phyloP scores from a whole-genome alignment of 2,329 filamentous ascomycete genomes.

The Phyllosticta capitalensis region DNA sequence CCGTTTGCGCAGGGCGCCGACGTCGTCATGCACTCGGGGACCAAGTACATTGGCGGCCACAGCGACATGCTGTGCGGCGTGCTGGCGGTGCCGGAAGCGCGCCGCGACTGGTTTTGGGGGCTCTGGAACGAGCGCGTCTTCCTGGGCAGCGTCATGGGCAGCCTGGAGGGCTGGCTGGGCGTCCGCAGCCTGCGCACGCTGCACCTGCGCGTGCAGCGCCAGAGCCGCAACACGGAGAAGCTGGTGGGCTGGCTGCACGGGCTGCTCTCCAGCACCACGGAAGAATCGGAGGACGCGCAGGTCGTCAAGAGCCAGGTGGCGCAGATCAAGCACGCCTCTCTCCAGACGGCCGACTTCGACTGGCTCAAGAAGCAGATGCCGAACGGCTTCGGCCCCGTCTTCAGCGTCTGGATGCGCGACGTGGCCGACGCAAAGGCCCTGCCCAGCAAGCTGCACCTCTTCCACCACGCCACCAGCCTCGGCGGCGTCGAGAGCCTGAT shows the following conservation, averaged over 20 bases:
- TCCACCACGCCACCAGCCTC: constrained; percentile 90
- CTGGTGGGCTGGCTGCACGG: constrained; percentile 64
- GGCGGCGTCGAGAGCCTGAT: constrained; percentile 93
- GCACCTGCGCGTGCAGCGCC: constrained; percentile 68
- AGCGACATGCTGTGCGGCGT: constrained; percentile 88
- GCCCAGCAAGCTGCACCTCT: constrained; percentile 69
- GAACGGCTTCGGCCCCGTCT: constrained; percentile 80
- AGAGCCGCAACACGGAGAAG: constrained; percentile 59
- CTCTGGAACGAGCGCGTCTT: constrained; percentile 63
- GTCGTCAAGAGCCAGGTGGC: constrained; percentile 39
- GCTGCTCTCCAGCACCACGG: constrained; percentile 29
- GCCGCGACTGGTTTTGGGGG: constrained; percentile 27
- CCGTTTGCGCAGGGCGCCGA: constrained; percentile 77
- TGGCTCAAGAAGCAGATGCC: constrained; percentile 91
- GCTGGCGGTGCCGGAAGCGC: constrained; percentile 46
- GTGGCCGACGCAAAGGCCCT: constrained; percentile 54
- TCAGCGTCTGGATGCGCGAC: constrained; percentile 59
- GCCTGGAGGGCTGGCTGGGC: constrained; percentile 84
- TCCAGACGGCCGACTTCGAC: constrained; percentile 53
- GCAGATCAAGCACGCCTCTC: constrained; percentile 56
- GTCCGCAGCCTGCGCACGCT: constrained; percentile 78
- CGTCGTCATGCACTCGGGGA: constrained; percentile 82
- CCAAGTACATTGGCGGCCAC: constrained; percentile 95
- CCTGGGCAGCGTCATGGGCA: constrained; percentile 79
- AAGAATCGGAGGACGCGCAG: background rate